These are phyloP conservation scores for Leishmania tropica DNA, from an alignment of 208 protist genomes.

Conservation along the genomic window DNA sequence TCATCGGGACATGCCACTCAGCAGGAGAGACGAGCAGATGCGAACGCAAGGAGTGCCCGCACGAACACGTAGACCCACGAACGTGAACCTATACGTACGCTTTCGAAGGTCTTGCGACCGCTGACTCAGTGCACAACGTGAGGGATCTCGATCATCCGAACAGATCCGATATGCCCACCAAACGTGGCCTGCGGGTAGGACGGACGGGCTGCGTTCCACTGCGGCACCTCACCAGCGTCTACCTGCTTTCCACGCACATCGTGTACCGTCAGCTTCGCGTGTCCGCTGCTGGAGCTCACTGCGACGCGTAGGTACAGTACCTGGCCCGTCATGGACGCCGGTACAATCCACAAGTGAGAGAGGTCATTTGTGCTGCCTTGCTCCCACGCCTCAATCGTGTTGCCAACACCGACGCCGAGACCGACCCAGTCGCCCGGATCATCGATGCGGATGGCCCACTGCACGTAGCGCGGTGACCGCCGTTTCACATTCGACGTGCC, in stretches of 20 bases:
- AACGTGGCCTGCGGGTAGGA: slow-evolving; percentile 89
- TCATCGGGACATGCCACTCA: neutral
- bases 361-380: slow-evolving; percentile 62
- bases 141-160: slow-evolving; percentile 64
- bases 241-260: slow-evolving; percentile 64
- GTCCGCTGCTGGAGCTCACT: slow-evolving; percentile 45
- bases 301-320: slow-evolving; percentile 62
- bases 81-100: neutral
- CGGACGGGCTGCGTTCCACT: slow-evolving; percentile 70
- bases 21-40: neutral
- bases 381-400: slow-evolving; percentile 58
- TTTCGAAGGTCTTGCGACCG: no score
- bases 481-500: slow-evolving; percentile 29
- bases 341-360: slow-evolving; percentile 86
- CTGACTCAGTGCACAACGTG: slow-evolving; percentile 32
- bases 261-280: slow-evolving; percentile 82
- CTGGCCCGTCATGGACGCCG: slow-evolving; percentile 33
- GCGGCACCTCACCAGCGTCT: slow-evolving; percentile 78
- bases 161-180: slow-evolving; percentile 71
- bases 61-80: neutral
- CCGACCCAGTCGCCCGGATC: slow-evolving; percentile 88
- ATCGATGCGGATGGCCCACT: slow-evolving; percentile 76
- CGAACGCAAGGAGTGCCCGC: neutral
- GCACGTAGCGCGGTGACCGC: slow-evolving; percentile 29
- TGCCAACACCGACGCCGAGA: slow-evolving; percentile 84